Percentiles rank a stretch among this genome's conserved stretches.
Conservation (phyloP, 768 basidiomycete genomes). For the Hericium erinaceus region DNA sequence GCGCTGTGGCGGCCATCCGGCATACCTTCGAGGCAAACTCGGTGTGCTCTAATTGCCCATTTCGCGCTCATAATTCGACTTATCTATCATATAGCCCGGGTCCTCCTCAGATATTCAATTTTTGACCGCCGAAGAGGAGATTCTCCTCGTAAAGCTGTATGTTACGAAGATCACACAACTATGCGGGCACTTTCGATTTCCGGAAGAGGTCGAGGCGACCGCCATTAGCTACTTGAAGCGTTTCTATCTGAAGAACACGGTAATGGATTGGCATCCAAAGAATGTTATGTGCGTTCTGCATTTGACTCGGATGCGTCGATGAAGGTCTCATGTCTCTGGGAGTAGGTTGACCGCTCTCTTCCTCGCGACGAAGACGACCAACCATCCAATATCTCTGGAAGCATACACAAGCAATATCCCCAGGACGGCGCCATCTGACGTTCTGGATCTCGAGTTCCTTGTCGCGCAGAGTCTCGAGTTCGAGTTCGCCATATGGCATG, state of each 20-base stretch:
- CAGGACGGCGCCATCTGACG: conserved; percentile 70
- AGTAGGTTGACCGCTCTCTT: conserved; percentile 89
- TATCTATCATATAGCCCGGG: conserved; percentile 40
- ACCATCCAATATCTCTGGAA: conserved; percentile 83
- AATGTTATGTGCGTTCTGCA: conserved; percentile 79
- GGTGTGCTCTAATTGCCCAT: conserved; percentile 31
- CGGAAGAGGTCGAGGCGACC: conserved; percentile 90
- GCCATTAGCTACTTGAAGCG: conserved; percentile 89
- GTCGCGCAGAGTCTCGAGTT: conserved; percentile 91
- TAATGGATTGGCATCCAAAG: conserved; percentile 99
- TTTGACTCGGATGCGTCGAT: neutral
- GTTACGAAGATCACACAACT: conserved; percentile 77
- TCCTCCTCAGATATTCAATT: conserved; percentile 69
- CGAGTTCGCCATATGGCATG: conserved; percentile 91
- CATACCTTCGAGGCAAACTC: conserved; percentile 70
- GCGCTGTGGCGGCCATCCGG: conserved; percentile 69
- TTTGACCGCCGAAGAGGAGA: conserved; percentile 74
- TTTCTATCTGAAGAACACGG: conserved; percentile 95
- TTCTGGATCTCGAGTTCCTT: conserved; percentile 91
- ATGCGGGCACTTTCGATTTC: conserved; percentile 78
- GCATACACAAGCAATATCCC: conserved; percentile 77
- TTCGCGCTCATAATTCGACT: neutral
- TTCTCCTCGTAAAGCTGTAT: conserved; percentile 82
- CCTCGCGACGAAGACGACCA: conserved; percentile 96
- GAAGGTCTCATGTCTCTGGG: neutral